phyloP scores from a whole-genome alignment of 1,284 basidiomycete species.

The Retiboletus fuscus region DNA sequence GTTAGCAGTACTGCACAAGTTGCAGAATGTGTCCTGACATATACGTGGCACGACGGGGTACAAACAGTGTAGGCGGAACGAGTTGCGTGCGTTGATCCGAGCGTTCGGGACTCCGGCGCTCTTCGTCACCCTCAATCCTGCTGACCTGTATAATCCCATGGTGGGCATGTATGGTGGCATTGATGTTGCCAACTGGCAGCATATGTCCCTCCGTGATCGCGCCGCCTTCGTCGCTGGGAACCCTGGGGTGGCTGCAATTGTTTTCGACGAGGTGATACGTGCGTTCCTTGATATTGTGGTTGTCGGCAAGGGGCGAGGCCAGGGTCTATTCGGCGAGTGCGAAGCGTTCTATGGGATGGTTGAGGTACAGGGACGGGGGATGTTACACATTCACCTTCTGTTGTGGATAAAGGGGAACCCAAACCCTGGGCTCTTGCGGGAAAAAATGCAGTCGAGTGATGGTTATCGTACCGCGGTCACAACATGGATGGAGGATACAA shows the following conservation, averaged over 20 bases:
- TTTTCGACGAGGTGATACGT: too few species aligned
- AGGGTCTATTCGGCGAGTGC: not conserved
- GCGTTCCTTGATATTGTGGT: not conserved
- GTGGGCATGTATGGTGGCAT: too few species aligned
- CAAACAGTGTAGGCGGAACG: not conserved
- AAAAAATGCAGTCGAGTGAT: not conserved
- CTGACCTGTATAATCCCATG: not conserved
- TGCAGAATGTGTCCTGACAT: not conserved
- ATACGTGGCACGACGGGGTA: not conserved
- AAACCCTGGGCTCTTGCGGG: not conserved
- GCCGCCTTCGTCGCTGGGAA: not conserved
- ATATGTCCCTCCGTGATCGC: not conserved
- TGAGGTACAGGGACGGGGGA: not conserved
- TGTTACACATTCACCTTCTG: not conserved
- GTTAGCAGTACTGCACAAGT: not conserved
- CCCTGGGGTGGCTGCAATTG: not conserved
- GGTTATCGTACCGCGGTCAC: not conserved
- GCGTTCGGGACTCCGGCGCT: not conserved
- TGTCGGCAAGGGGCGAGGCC: too few species aligned
- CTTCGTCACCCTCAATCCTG: not conserved
- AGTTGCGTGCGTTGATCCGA: not conserved
- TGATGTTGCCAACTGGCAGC: too few species aligned
- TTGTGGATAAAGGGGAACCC: not conserved
- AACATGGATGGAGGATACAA: not conserved
- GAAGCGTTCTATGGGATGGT: not conserved